phyloP scores from a whole-genome alignment of 352 stramenopile genomes.

The Phytophthora pluvialis region DNA sequence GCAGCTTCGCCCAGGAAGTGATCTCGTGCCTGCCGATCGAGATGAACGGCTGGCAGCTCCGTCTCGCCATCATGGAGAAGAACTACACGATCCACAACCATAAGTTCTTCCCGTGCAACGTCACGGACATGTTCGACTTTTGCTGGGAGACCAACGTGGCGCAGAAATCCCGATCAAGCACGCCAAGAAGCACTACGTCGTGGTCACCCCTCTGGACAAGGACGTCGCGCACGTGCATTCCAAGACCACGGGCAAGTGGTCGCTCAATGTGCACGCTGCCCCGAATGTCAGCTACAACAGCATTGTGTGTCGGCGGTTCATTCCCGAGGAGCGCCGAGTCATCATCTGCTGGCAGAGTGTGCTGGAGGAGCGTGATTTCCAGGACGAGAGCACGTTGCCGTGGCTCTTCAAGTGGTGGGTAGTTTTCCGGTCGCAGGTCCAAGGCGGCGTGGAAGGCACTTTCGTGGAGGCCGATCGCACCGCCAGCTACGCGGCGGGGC shows the following conservation, averaged over 20 bases:
- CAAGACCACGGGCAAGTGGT: conserved; percentile 88
- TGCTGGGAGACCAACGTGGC: conserved; percentile 88
- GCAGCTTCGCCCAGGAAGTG: conserved; percentile 82
- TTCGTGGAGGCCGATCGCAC: conserved; percentile 85
- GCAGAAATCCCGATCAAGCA: conserved; percentile 82
- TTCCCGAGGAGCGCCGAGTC: conserved; percentile 57
- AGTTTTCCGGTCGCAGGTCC: conserved; percentile 74
- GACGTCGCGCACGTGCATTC: conserved; percentile 87
- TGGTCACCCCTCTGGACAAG: conserved; percentile 72
- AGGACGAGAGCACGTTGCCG: conserved; percentile 78
- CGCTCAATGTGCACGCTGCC: conserved; percentile 79
- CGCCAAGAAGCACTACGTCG: conserved; percentile 82
- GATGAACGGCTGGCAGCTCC: conserved; percentile 88
- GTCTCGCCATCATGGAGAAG: conserved; percentile 85
- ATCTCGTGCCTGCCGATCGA: conserved; percentile 89
- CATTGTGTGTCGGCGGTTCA: conserved; percentile 67
- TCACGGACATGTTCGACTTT: conserved; percentile 84
- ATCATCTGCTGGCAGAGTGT: conserved; percentile 89
- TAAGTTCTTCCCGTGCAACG: conserved; percentile 87
- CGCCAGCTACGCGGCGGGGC: conserved; percentile 81
- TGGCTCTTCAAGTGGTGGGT: conserved; percentile 91
- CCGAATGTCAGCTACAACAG: conserved; percentile 90
- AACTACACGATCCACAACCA: conserved; percentile 90
- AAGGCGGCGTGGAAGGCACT: conserved; percentile 78
- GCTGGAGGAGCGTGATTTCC: conserved; percentile 82